phyloP scores from a whole-genome alignment of 495 filamentous ascomycete species.

The Penicillium taxi region DNA sequence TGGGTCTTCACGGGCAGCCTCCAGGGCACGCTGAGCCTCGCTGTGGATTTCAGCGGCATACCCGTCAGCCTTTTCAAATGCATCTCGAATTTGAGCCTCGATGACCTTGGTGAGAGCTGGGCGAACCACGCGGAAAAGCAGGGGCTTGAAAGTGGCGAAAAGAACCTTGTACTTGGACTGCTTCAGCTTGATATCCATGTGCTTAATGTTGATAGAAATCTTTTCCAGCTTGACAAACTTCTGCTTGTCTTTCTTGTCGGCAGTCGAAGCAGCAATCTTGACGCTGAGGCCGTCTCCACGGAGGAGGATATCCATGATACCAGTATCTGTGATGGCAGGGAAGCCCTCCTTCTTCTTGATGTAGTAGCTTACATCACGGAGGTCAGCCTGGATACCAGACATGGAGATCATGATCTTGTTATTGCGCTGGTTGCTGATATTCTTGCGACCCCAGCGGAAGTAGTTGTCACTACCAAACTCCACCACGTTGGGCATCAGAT shows the following conservation, averaged over 20 bases:
- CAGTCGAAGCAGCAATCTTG: conserved; percentile 80
- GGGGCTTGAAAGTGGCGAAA: conserved; percentile 79
- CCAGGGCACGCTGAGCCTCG: conserved; percentile 67
- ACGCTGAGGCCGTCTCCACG: conserved; percentile 84
- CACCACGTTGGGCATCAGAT: conserved; percentile 90
- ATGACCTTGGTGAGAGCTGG: conserved; percentile 79
- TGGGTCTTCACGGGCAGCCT: conserved; percentile 60
- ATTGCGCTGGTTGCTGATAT: conserved; percentile 65
- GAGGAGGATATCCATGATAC: conserved; percentile 84
- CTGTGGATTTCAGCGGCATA: conserved; percentile 67
- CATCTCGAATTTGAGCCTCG: conserved; percentile 78
- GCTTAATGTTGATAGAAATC: conserved; percentile 73
- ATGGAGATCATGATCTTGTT: conserved; percentile 74
- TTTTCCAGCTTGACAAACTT: conserved; percentile 93
- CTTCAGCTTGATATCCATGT: conserved; percentile 83
- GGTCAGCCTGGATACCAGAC: conserved; percentile 67
- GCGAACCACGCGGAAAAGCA: conserved; percentile 74
- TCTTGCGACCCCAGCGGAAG: conserved; percentile 90
- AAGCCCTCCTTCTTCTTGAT: conserved; percentile 95
- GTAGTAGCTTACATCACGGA: conserved; percentile 82
- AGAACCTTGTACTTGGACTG: conserved; percentile 91
- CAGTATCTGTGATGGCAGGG: conserved; percentile 79
- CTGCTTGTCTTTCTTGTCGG: conserved; percentile 65
- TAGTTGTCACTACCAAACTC: conserved; percentile 92
- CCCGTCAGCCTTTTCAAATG: conserved; percentile 61